Conservation (phyloP, 495 filamentous ascomycete genomes). For the Penicillium diatomitis region DNA sequence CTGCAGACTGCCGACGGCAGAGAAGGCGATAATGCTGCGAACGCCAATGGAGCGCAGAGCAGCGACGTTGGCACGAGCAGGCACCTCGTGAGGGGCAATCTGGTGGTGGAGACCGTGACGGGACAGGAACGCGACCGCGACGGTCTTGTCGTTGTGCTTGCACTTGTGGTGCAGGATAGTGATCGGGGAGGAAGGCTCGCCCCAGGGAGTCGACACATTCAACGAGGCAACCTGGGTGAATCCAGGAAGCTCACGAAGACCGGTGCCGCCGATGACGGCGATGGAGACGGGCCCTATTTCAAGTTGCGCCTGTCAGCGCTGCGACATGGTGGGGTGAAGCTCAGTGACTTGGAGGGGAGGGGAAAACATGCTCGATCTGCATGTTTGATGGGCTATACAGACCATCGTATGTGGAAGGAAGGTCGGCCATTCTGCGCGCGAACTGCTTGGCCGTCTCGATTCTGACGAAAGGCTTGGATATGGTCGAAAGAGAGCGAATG, state of each 20-base stretch:
- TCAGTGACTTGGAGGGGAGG: slow-evolving; percentile 1
- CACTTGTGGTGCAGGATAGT: slow-evolving; percentile 74
- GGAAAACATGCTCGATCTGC: background rate
- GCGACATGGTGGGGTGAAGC: slow-evolving; percentile 12
- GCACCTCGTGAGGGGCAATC: slow-evolving; percentile 85
- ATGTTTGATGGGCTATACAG: slow-evolving; percentile 7
- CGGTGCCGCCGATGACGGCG: slow-evolving; percentile 95
- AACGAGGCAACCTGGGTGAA: slow-evolving; percentile 76
- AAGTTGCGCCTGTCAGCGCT: slow-evolving; percentile 7
- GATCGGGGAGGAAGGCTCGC: slow-evolving; percentile 81
- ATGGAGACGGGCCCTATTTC: slow-evolving; percentile 67
- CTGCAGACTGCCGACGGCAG: slow-evolving; percentile 84
- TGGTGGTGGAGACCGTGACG: slow-evolving; percentile 86
- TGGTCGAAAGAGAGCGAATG: slow-evolving; percentile 20
- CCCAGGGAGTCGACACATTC: slow-evolving; percentile 78
- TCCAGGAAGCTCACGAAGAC: slow-evolving; percentile 60
- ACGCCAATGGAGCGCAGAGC: slow-evolving; percentile 86
- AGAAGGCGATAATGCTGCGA: slow-evolving; percentile 83
- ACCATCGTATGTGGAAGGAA: slow-evolving; percentile 49
- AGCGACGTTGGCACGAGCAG: slow-evolving; percentile 87
- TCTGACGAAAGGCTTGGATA: slow-evolving; percentile 22
- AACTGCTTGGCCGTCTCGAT: slow-evolving; percentile 30
- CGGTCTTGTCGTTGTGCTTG: slow-evolving; percentile 43
- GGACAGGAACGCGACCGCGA: slow-evolving; percentile 85
- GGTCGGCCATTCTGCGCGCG: slow-evolving; percentile 43